Evolutionary conservation across 1,284 basidiomycete species (phyloP), one percentile per base, ranked within the genome.

Genomic region (Cutaneotrichosporon cavernicola): DNA sequence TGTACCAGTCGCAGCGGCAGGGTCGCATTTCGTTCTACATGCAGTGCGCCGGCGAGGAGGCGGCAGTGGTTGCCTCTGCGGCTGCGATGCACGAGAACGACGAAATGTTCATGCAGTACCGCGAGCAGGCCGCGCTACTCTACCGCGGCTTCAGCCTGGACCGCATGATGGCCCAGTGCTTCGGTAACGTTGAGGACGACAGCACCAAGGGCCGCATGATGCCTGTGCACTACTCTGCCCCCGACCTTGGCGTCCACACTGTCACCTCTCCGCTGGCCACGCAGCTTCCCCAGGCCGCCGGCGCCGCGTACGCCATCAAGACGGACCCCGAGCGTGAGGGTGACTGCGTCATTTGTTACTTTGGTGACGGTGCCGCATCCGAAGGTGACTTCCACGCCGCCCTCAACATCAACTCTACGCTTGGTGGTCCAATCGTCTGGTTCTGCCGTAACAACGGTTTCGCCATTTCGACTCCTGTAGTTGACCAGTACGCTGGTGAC

Each of bases 261-360:
- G 95, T 97, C 68, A 96, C 93, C 5, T 93, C 91, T 11, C 91
- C 94, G 0, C 84, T 97, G n/a, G 91, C 90, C 2, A 97, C 94
- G 0, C 94, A 97, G 81, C 93, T 97, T 68, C 95, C 94, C 0
- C 93, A 97, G 80, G 95, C 93, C 8, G 93, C 94, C 0, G 95
- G 95, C 6, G 91, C 96, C 5, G 94, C 86, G 0, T 97, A 91
- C 76, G 92, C 93, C 1, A 83, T 97, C 61, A 90, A 90, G 75
- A 86, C 91, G 5, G 89, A 89, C 65, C 89, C 90, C 0, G 82
- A 81, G 46, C 85, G 92, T 49, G 85, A 90, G 59, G 84, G 86
- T 22, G 89, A 89, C 68, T 89, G 94, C 56, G 92, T 93, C 0
- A 90, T 89, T 8, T 93, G 92, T 65, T 97, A 89, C 81, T 95